phyloP scores from a whole-genome alignment of 73 alveolate species.

The Loxodes magnus region DNA sequence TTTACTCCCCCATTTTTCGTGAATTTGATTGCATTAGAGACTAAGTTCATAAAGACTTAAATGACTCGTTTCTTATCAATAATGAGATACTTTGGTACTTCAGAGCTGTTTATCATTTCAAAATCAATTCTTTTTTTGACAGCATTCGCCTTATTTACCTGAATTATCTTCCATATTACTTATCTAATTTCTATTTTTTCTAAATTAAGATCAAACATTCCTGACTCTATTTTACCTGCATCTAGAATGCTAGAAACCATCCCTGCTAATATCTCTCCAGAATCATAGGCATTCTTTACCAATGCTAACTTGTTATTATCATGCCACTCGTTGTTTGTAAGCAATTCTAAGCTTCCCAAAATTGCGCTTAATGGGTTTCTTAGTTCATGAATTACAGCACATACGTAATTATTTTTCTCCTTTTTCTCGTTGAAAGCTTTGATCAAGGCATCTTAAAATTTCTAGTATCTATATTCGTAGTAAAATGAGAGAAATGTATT shows the following conservation, averaged over 20 bases:
- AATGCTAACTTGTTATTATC: slow-evolving; percentile 6
- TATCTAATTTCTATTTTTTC: slow-evolving; percentile 8
- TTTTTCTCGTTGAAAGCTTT: background rate
- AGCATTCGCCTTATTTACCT: too few relatives aligned
- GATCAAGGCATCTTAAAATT: too few relatives aligned
- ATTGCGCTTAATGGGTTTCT: slow-evolving; percentile 17
- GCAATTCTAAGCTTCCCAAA: slow-evolving; percentile 12
- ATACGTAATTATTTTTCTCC: slow-evolving; percentile 13
- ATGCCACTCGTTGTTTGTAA: slow-evolving; percentile 13
- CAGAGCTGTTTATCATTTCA: slow-evolving; percentile 3
- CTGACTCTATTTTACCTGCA: slow-evolving; percentile 23
- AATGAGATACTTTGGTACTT: slow-evolving; percentile 14
- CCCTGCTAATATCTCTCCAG: slow-evolving; percentile 9
- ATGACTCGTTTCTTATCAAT: slow-evolving; percentile 12
- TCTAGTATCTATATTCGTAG: too few relatives aligned
- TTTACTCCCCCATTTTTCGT: too few relatives aligned
- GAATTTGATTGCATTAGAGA: too few relatives aligned
- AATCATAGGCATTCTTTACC: slow-evolving; percentile 16
- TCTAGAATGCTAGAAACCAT: slow-evolving; percentile 23
- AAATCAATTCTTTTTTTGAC: slow-evolving; percentile 14
- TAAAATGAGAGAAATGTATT: too few relatives aligned
- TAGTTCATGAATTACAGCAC: slow-evolving; percentile 27
- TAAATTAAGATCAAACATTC: slow-evolving; percentile 13
- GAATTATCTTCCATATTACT: slow-evolving; percentile 6
- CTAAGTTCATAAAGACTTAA: too few relatives aligned